Evolutionary conservation across 371 early-diverging fungal species (phyloP).

Genomic region (Cladochytrium tenue): DNA sequence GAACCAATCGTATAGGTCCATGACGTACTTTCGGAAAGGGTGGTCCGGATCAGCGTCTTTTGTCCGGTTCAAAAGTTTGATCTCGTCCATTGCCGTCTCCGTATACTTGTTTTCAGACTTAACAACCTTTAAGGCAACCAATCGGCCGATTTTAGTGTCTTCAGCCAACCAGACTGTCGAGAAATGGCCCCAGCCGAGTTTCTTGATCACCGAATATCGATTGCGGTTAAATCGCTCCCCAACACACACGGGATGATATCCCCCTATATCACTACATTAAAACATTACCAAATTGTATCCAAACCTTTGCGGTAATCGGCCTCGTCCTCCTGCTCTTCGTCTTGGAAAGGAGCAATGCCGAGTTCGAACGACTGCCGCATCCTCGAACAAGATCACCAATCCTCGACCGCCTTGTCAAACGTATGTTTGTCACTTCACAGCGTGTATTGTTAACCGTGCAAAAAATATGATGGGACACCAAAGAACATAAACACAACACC

Average conservation of each 20-base stretch:
- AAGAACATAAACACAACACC: too few species aligned
- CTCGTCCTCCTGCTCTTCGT: slow-evolving; percentile 87
- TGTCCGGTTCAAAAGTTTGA: slow-evolving; percentile 80
- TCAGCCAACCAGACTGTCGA: slow-evolving; percentile 94
- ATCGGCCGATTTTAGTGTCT: slow-evolving; percentile 68
- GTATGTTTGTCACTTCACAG: too few species aligned
- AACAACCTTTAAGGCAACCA: slow-evolving; percentile 94
- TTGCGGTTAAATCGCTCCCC: slow-evolving; percentile 80
- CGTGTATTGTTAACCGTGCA: too few species aligned
- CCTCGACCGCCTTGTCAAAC: too few species aligned
- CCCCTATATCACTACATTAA: slow-evolving; percentile 40
- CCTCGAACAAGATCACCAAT: too few species aligned
- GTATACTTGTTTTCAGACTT: slow-evolving; percentile 94
- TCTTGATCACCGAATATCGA: slow-evolving; percentile 81
- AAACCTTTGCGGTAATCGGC: slow-evolving; percentile 83
- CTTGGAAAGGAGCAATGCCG: too few species aligned
- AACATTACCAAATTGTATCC: background rate
- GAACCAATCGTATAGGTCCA: slow-evolving; percentile 88
- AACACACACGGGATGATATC: slow-evolving; percentile 88
- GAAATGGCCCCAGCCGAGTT: slow-evolving; percentile 98
- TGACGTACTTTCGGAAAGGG: slow-evolving; percentile 68
- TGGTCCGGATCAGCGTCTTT: slow-evolving; percentile 65
- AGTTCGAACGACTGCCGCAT: too few species aligned
- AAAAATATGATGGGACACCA: too few species aligned
- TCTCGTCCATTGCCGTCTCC: slow-evolving; percentile 94